phyloP scores from a whole-genome alignment of 23 red algal species.

The Gracilariopsis chorda region DNA sequence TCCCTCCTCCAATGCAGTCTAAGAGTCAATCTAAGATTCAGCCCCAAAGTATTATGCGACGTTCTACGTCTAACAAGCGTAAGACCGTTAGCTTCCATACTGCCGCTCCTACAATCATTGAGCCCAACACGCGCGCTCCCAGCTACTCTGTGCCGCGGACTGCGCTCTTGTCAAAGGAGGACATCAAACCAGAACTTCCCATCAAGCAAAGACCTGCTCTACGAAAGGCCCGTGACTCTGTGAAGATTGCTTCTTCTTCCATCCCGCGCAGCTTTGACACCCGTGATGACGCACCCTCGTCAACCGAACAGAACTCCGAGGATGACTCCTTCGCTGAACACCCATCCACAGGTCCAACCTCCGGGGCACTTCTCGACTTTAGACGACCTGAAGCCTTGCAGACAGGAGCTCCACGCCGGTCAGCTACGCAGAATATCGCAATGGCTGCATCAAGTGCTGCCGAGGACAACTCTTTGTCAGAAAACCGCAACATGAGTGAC shows the following conservation, averaged over 20 bases:
- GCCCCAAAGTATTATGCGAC: constrained; percentile 51
- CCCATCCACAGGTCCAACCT: neutral
- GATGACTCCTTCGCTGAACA: neutral
- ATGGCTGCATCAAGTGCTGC: neutral
- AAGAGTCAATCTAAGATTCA: neutral
- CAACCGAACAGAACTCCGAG: neutral
- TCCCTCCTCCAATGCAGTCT: neutral
- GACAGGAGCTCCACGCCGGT: neutral
- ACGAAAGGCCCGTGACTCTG: constrained; percentile 25
- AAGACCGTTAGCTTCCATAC: constrained; percentile 60
- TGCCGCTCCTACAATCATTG: constrained; percentile 39
- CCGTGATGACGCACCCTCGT: neutral
- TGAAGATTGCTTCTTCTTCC: neutral
- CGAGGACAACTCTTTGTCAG: neutral
- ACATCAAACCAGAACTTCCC: neutral
- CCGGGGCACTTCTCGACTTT: neutral
- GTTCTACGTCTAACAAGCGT: constrained; percentile 36
- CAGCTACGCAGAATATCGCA: neutral
- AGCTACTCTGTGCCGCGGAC: constrained; percentile 35
- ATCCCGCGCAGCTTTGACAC: neutral
- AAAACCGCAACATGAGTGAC: constrained; percentile 7
- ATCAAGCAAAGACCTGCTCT: neutral
- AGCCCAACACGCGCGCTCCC: constrained; percentile 51
- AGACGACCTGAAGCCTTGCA: neutral
- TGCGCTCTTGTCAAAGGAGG: constrained; percentile 16